Percentiles rank a stretch among this genome's conserved stretches.
phyloP scores from a whole-genome alignment of 768 basidiomycete species.

The Russula griseocarnosa region DNA sequence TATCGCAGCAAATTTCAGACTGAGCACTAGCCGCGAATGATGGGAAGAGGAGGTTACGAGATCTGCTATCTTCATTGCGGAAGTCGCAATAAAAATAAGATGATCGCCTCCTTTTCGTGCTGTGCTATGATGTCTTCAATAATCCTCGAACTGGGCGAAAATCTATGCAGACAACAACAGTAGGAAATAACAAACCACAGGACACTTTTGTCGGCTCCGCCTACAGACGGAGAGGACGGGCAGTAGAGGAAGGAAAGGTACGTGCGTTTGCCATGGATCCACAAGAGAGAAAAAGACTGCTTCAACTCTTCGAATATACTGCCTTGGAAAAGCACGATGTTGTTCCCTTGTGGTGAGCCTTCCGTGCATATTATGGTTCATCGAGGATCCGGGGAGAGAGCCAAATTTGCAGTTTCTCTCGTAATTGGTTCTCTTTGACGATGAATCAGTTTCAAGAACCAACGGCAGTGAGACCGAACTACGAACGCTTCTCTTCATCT shows the following conservation, averaged over 20 bases:
- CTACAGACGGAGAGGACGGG: not conserved
- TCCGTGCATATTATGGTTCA: no score
- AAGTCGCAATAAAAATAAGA: slow-evolving; percentile 11
- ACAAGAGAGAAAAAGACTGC: no score
- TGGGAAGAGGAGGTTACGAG: not conserved
- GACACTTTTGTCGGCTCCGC: not conserved
- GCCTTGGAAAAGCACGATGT: no score
- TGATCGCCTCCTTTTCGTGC: not conserved
- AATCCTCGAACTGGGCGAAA: not conserved
- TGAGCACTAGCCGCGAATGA: not conserved
- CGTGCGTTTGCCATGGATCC: no score
- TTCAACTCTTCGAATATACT: no score
- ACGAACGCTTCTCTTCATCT: slow-evolving; percentile 8
- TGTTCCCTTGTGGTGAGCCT: no score
- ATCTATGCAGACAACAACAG: not conserved
- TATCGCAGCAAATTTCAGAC: not conserved
- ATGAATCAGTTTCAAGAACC: not conserved
- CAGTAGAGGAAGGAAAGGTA: no score
- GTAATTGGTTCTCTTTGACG: not conserved
- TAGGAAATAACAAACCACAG: not conserved
- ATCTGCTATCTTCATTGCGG: not conserved
- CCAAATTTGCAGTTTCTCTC: no score
- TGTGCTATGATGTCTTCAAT: not conserved
- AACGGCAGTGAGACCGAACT: not conserved
- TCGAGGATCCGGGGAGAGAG: no score